A percentile compares a stretch with the other conserved stretches of the same genome.
Conservation (phyloP, 176 grass and related monocot genomes). For the Eleusine coracana region DNA sequence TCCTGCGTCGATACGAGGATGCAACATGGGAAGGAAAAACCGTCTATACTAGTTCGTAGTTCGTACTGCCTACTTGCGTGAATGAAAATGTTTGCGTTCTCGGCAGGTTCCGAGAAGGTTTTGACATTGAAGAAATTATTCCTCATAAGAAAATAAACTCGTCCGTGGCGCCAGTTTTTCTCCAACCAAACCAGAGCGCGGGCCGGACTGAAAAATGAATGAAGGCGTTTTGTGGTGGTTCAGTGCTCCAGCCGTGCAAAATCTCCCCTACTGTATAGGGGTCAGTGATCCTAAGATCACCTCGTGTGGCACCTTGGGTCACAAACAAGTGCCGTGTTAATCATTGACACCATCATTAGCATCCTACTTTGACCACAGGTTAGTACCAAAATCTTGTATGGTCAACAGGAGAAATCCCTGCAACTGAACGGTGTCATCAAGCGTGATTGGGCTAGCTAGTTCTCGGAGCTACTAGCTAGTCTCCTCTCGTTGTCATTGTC, state of each 20-base stretch:
- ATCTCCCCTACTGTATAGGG: too few species aligned
- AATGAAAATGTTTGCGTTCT: neutral
- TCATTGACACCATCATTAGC: too few species aligned
- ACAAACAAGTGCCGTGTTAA: too few species aligned
- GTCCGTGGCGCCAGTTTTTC: constrained; percentile 13
- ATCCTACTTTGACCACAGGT: too few species aligned
- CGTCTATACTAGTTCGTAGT: neutral
- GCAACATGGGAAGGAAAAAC: neutral
- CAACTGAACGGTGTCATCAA: too few species aligned
- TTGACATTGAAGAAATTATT: neutral
- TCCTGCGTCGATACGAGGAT: constrained; percentile 31
- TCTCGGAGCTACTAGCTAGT: too few species aligned
- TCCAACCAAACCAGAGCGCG: constrained; percentile 20
- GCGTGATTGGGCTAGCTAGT: too few species aligned
- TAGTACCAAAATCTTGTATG: too few species aligned
- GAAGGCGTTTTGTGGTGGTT: constrained; percentile 16
- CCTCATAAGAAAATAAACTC: neutral
- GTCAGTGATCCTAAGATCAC: too few species aligned
- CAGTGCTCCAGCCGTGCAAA: neutral
- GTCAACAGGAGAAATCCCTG: too few species aligned
- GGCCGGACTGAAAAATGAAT: neutral
- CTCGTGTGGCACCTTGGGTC: too few species aligned
- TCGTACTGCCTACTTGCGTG: neutral
- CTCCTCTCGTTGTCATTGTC: neutral
- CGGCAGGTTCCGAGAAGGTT: constrained; percentile 14